Evolutionary conservation across 768 basidiomycete species (phyloP), one percentile per base, ranked within the genome.

Genomic region (Leccinum uliginosum): DNA sequence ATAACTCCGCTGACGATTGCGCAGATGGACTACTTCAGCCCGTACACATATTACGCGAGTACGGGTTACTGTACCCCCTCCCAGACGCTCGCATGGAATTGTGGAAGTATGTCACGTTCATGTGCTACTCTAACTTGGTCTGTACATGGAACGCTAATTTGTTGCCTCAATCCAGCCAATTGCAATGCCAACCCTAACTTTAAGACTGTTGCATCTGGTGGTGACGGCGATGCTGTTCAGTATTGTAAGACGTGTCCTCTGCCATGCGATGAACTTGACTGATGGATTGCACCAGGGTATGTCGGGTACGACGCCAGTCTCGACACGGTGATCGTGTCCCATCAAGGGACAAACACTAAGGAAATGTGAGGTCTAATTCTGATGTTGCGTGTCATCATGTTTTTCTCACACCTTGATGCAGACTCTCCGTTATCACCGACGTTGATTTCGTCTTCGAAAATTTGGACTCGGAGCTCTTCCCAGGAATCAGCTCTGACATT

Each of bases 31-130:
- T 34, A 61, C 12, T 84, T 75, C 66, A 76, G 62, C 35, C 74
- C 83, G 1, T 85, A 78, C 70, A 76, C 80, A 0, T 71, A 67
- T 56, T 84, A 78, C 60, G 81, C 84, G 0, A 76, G 78, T 40
- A 65, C 81, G 6, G 83, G 73, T 1, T 80, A 81, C 59, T 86
- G 84, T 55, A 51, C 67, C 15, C 69, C 81, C 6, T 52, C 74
- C 4, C 53, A 68, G 40, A 80, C 78, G 23, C 59, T 76, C 43
- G 71, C 73, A 21, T 85, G 83, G 82, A 65, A 75, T 29, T 85
- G 83, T 66, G 85, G 84, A 68, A 57, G 82, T 81, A 59, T 54
- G 76, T 70, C 40, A n/a, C 38, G 29, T 29, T 15, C 7, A 54
- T 35, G 6, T 10, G 24, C 48, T 45, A 9, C 48, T 15, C 21